Conservation (phyloP, 2,329 filamentous ascomycete species). For the Penicillium brevicompactum region DNA sequence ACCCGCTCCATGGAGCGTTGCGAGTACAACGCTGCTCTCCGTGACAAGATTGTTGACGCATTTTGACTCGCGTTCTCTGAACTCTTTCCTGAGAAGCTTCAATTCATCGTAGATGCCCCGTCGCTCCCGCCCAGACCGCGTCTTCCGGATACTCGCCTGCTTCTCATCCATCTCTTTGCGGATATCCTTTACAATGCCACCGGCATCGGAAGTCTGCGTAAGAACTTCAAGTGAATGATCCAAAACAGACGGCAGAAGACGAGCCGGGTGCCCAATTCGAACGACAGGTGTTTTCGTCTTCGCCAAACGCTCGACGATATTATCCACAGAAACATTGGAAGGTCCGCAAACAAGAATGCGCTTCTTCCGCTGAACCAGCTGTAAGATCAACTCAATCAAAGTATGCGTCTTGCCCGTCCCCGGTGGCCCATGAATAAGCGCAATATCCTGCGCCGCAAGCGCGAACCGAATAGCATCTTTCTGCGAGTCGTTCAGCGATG, state of each 20-base stretch:
- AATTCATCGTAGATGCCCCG: constrained; percentile 82
- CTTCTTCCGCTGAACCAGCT: constrained; percentile 72
- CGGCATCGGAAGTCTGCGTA: constrained; percentile 86
- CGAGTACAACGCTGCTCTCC: constrained; percentile 82
- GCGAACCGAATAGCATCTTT: constrained; percentile 75
- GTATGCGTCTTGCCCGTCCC: constrained; percentile 98
- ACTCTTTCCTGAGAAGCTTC: constrained; percentile 84
- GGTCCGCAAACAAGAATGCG: constrained; percentile 92
- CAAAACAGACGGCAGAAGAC: constrained; percentile 83
- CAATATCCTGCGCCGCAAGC: constrained; percentile 76
- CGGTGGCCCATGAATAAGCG: constrained; percentile 90
- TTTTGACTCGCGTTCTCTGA: constrained; percentile 76
- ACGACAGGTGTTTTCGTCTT: constrained; percentile 84
- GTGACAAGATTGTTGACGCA: constrained; percentile 77
- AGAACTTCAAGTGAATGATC: constrained; percentile 89
- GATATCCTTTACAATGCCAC: constrained; percentile 85
- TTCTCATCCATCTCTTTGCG: constrained; percentile 91
- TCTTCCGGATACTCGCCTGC: constrained; percentile 85
- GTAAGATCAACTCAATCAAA: constrained; percentile 91
- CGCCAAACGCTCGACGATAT: constrained; percentile 89
- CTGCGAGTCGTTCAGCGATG: constrained; percentile 62
- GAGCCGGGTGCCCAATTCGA: constrained; percentile 87
- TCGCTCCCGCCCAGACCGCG: constrained; percentile 75
- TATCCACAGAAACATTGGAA: constrained; percentile 96
- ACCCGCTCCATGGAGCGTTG: constrained; percentile 89